Evolutionary conservation across 78 protist genomes (phyloP).

Genomic region (Trichosphaerium sp.): DNA sequence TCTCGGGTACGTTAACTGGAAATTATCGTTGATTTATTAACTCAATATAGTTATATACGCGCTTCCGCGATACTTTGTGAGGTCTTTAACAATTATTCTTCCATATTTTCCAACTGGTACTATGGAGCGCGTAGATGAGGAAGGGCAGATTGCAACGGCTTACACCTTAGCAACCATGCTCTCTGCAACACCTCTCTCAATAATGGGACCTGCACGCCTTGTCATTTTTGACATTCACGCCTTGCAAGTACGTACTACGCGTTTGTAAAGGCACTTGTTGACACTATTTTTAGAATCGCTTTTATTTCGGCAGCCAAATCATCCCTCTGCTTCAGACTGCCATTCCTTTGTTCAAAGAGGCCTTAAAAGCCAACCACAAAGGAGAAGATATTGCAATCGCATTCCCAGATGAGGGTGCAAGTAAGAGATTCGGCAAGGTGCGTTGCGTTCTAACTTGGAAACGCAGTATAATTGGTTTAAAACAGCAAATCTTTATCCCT

Average conservation of each 20-base stretch:
- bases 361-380: not conserved
- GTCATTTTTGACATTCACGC: slow-evolving; percentile 38
- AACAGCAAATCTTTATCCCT: too few relatives aligned
- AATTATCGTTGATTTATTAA: not conserved
- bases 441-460: too few relatives aligned
- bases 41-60: not conserved
- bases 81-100: slow-evolving; percentile 2
- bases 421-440: slow-evolving; percentile 16
- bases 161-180: slow-evolving; percentile 22
- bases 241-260: slow-evolving; percentile 13
- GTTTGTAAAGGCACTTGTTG: not conserved
- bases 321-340: slow-evolving; percentile 10
- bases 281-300: not conserved
- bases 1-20: not conserved
- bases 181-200: slow-evolving; percentile 14
- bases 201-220: slow-evolving; percentile 7
- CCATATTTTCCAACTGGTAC: slow-evolving; percentile 51
- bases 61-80: slow-evolving; percentile 4
- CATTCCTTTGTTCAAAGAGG: not conserved
- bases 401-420: slow-evolving; percentile 58
- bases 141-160: slow-evolving; percentile 54
- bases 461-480: too few relatives aligned
- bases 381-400: not conserved
- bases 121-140: slow-evolving; percentile 41
- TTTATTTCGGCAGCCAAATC: slow-evolving; percentile 21